Evolutionary conservation across 495 filamentous ascomycete species (phyloP), one percentile per base, ranked within the genome.

Genomic region (Podospora didyma): DNA sequence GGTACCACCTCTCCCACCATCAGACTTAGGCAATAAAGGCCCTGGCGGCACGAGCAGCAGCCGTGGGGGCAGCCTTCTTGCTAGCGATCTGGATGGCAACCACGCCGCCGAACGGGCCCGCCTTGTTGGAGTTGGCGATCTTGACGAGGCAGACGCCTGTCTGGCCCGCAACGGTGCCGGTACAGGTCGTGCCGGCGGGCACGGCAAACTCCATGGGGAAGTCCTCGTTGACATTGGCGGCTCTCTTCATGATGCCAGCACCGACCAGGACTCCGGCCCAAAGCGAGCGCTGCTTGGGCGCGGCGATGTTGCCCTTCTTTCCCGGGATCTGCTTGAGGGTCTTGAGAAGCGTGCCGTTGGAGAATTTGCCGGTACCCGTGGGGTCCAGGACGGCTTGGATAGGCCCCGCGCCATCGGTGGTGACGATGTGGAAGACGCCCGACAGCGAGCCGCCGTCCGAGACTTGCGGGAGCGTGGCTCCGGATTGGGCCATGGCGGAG

Each of bases 91-190:
- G 71, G 31, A 74, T 58, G 20, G 69, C 68, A 41, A 74, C 56
- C 37, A 73, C 72, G 12, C 70, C 70, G 51, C 72, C 72, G 54
- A 75, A 75, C 31, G 72, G 70, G 7, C 72, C 72, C 4, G 66
- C 65, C 42, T 50, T 53, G 51, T 65, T 66, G 37, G 64, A 59
- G 59, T 73, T 75, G 45, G 66, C 68, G 46, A 73, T 68, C 67
- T 73, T 72, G 57, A 72, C 68, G 39, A 73, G 57, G 62, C 72
- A 75, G 51, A 75, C 63, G 26, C 61, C 62, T 34, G 57, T 51
- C 19, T 58, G 14, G 16, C 69, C 67, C n/a, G 58, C 66, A 19
- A 71, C 54, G 34, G 61, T 64, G 21, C 73, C 73, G 14, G 53
- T 66, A 61, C 73, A 75, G 44, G 52, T 62, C 35, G 62, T 69